Evolutionary conservation across 495 filamentous ascomycete genomes (phyloP).

Genomic region (Paragyromitra xinjiangensis): DNA sequence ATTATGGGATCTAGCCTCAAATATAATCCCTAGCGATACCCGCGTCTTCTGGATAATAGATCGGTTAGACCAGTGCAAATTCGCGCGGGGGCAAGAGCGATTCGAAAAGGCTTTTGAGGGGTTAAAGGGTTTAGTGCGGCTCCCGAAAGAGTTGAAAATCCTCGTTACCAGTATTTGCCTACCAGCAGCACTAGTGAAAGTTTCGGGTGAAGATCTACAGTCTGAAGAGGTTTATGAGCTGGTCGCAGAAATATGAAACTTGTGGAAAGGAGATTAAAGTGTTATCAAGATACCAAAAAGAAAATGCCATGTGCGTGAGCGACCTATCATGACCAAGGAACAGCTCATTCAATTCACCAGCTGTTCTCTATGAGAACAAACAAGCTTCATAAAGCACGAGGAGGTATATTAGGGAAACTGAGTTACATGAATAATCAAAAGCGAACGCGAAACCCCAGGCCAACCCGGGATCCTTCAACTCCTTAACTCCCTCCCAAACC

Average conservation of each 20-base stretch:
- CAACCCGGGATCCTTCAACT: constrained; percentile 7
- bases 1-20: constrained; percentile 4
- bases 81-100: constrained; percentile 2
- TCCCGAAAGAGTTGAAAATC: not conserved
- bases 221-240: constrained; percentile 1
- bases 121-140: not conserved
- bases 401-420: not conserved
- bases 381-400: not conserved
- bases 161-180: not conserved
- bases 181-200: not conserved
- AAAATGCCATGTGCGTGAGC: not conserved
- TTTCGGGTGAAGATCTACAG: not conserved
- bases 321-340: not conserved
- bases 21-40: not conserved
- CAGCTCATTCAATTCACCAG: not conserved
- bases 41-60: constrained; percentile 10
- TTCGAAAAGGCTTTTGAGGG: not conserved
- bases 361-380: not conserved
- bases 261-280: not conserved
- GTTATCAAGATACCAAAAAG: not conserved
- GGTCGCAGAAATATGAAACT: not conserved
- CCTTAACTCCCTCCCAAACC: constrained; percentile 1
- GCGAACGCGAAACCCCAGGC: not conserved
- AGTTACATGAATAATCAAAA: not conserved
- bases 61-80: not conserved